These are phyloP conservation scores for Malania oleifera DNA, from an alignment of 164 flowering plant genomes.

Conservation along the genomic window DNA sequence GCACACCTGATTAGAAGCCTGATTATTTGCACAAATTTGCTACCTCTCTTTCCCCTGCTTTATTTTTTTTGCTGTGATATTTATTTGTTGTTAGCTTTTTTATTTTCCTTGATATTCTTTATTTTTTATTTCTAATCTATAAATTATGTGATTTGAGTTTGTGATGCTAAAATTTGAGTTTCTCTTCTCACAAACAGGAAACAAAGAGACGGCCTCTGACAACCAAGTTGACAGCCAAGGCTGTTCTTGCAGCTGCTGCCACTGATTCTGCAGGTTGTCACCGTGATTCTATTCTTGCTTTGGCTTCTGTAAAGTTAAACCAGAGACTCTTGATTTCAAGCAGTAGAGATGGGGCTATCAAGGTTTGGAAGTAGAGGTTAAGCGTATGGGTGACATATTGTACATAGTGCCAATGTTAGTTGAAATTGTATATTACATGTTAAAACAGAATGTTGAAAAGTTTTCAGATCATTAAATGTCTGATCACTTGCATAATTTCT, in stretches of 20 bases:
- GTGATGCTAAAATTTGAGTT: neutral
- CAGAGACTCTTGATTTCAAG: constrained; percentile 88
- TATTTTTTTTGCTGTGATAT: neutral
- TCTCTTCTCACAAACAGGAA: constrained; percentile 49
- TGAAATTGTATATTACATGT: constrained; percentile 14
- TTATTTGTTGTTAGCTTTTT: neutral
- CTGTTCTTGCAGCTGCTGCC: constrained; percentile 78
- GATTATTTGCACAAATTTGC: too few species aligned
- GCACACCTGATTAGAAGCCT: too few species aligned
- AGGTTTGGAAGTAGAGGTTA: constrained; percentile 85
- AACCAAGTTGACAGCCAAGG: constrained; percentile 60
- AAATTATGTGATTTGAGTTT: neutral
- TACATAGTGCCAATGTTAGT: constrained; percentile 11
- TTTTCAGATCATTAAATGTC: neutral
- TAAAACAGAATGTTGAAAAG: neutral
- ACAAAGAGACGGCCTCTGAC: constrained; percentile 50
- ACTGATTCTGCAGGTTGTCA: constrained; percentile 92
- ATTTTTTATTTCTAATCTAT: too few species aligned
- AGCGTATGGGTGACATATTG: constrained; percentile 1
- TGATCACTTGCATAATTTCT: neutral
- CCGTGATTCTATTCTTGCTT: constrained; percentile 72
- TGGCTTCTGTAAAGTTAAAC: constrained; percentile 85
- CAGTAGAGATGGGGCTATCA: constrained; percentile 94
- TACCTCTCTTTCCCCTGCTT: neutral
- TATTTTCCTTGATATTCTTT: too few species aligned